Conservation (phyloP, 2,329 filamentous ascomycete species). For the Talaromyces sp. region DNA sequence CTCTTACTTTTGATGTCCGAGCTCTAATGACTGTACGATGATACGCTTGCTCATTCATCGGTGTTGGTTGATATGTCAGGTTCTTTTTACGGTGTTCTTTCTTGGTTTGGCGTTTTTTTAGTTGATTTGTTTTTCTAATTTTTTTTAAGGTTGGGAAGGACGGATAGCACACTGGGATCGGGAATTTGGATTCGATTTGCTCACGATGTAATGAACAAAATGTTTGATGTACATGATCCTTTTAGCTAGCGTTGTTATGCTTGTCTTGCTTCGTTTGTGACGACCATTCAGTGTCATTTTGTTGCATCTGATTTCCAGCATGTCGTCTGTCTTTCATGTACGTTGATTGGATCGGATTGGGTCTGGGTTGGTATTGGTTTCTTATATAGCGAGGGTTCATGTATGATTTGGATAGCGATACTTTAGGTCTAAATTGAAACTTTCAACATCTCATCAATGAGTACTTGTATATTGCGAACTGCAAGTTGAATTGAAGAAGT, state of each 20-base stretch:
- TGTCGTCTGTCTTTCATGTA: background rate
- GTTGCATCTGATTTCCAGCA: conserved; percentile 12
- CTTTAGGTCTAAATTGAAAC: conserved; percentile 2
- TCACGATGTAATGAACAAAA: conserved; percentile 13
- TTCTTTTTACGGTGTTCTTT: background rate
- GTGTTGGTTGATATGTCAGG: background rate
- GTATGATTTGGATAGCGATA: background rate
- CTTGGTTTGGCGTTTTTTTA: background rate
- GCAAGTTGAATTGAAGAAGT: background rate
- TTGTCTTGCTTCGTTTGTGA: conserved; percentile 13
- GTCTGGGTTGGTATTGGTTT: background rate
- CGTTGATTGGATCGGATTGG: background rate
- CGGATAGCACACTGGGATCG: background rate
- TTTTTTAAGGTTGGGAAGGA: background rate
- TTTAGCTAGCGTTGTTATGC: conserved; percentile 12
- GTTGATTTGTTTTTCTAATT: background rate
- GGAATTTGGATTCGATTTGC: background rate
- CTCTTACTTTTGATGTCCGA: conserved; percentile 29
- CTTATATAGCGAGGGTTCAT: background rate
- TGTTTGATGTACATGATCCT: conserved; percentile 12
- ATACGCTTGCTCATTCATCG: conserved; percentile 6
- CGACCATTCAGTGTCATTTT: conserved; percentile 19
- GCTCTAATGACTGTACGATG: conserved; percentile 5
- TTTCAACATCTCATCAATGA: background rate
- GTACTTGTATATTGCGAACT: background rate